Base-by-base conservation (phyloP, 2,329 filamentous ascomycete genomes). In the Sarocladium brachiariae region DNA sequence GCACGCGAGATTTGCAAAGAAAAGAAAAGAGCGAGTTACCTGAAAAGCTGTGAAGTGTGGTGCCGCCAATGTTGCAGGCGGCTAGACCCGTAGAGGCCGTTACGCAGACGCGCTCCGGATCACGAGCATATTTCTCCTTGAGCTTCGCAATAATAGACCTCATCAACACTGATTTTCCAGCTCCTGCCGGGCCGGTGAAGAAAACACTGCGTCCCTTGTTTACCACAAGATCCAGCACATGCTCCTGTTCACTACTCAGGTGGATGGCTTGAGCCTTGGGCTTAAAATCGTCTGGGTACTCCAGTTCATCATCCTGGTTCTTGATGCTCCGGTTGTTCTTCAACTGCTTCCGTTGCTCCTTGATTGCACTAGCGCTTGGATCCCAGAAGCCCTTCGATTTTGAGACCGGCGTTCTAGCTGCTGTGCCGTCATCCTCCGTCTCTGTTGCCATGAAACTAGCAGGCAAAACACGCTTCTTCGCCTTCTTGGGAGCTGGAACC, bases 131-230 rank as follows among this genome's bases (percentile, higher is more conserved):
- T 62, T 95, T 96, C 55, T 80, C 81, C 53, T 86, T 87, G 48
- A 99, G 65, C 3, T 87, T 82, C 4, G 79, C 72, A 58, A 99
- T 97, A 54, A 97, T 96, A 56, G 95, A 84, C 56, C 91, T 81
- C 78, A 99, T 89, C 52, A 99, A 70, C 3, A 99, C 92, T 1
- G 93, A 99, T 73, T 99, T 99, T 66, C 93, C 93, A 4, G 93
- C 96, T 75, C 86, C 90, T 52, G 93, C 93, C 53, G 93, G 95
- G 59, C 93, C 93, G 1, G 93, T 99, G 66, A 99, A 99, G 72
- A 99, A 99, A 2, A 96, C 91, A 59, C 92, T 97, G 65, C 90
- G 86, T 53, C 80, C 80, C 55, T 87, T 73, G 19, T 93, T 80
- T 7, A 89, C 78, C 9, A 99, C 92, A 18, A 96, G 73, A 41